phyloP scores from a whole-genome alignment of 2,329 filamentous ascomycete species.

The Diaporthe sp. region DNA sequence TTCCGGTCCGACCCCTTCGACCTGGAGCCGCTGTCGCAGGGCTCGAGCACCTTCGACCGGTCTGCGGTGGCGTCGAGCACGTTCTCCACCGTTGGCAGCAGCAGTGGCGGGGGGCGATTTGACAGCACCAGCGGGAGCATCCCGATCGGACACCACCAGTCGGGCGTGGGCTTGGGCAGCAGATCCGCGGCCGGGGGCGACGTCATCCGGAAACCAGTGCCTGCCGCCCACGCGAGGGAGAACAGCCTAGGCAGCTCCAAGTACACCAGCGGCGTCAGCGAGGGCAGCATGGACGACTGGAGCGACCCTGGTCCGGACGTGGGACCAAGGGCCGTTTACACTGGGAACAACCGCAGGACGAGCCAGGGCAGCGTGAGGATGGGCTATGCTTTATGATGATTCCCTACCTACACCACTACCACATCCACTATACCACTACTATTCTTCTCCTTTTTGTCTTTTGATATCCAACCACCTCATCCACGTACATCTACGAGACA shows the following conservation, averaged over 20 bases:
- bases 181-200: constrained; percentile 39
- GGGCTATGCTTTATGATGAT: constrained; percentile 38
- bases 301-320: constrained; percentile 70
- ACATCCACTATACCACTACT: background rate
- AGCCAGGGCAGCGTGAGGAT: constrained; percentile 33
- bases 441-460: constrained; percentile 15
- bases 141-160: constrained; percentile 37
- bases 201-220: constrained; percentile 48
- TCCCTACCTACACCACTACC: background rate
- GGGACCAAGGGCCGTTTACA: constrained; percentile 52
- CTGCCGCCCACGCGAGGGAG: constrained; percentile 51
- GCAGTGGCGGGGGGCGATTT: constrained; percentile 32
- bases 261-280: constrained; percentile 66
- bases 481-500: constrained; percentile 22
- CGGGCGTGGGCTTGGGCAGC: constrained; percentile 43
- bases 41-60: constrained; percentile 41
- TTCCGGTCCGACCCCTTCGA: constrained; percentile 77
- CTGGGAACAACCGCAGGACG: background rate
- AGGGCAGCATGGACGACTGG: constrained; percentile 56
- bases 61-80: constrained; percentile 50
- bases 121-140: constrained; percentile 22
- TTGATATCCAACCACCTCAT: constrained; percentile 2
- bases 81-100: constrained; percentile 47
- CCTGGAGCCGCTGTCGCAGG: constrained; percentile 67
- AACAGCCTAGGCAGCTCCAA: constrained; percentile 58